Evolutionary conservation across 495 filamentous ascomycete genomes (phyloP).

Genomic region (Penicillium fimorum): DNA sequence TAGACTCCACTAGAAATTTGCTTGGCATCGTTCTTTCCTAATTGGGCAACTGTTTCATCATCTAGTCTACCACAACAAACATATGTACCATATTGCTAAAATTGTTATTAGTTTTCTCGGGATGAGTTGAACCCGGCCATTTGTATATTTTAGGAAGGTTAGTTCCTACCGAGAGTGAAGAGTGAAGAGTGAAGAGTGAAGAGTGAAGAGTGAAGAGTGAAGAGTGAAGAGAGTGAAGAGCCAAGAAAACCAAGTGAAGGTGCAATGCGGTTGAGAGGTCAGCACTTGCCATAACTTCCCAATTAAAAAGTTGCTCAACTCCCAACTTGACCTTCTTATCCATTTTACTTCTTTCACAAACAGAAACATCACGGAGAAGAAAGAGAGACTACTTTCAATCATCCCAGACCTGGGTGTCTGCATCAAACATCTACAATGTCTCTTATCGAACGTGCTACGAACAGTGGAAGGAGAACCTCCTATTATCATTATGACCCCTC

Average conservation of each 20-base stretch:
- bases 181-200: too few species aligned
- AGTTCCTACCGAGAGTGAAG: background rate
- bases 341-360: background rate
- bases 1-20: background rate
- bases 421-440: background rate
- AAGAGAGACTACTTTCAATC: background rate
- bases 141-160: background rate
- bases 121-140: background rate
- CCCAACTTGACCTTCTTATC: background rate
- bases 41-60: background rate
- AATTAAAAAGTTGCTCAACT: background rate
- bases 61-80: background rate
- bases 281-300: background rate
- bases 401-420: background rate
- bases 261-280: background rate
- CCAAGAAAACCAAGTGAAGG: too few species aligned
- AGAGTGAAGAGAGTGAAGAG: background rate
- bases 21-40: background rate
- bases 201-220: too few species aligned
- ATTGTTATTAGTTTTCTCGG: background rate
- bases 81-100: background rate
- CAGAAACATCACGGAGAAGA: background rate
- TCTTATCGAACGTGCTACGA: background rate
- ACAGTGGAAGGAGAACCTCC: background rate
- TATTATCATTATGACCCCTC: conserved; percentile 53